phyloP scores from a whole-genome alignment of 805 yeast species.

The Kluyveromyces starmeri region DNA sequence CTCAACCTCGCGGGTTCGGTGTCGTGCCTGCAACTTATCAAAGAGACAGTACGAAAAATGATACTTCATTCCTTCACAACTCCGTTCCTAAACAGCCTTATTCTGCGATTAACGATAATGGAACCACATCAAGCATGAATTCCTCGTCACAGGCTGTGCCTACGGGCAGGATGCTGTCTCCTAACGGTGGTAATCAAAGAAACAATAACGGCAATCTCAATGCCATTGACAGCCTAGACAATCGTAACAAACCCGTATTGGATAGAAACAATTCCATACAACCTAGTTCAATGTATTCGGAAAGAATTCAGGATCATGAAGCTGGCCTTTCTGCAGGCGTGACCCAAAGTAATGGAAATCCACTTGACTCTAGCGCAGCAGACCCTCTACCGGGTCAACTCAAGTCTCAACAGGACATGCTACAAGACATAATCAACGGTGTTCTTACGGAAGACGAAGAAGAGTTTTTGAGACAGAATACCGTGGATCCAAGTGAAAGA shows the following conservation, averaged over 20 bases:
- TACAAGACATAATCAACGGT: conserved; percentile 21
- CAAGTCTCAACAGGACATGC: conserved; percentile 11
- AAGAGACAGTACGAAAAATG: neutral
- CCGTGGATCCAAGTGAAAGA: conserved; percentile 14
- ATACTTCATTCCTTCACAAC: neutral
- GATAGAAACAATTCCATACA: too few relatives aligned
- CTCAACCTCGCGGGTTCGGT: too few relatives aligned
- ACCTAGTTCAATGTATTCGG: neutral
- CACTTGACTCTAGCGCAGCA: too few relatives aligned
- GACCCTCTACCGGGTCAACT: too few relatives aligned
- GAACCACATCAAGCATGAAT: neutral
- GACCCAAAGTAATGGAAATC: too few relatives aligned
- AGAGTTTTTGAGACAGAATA: conserved; percentile 13
- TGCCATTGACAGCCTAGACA: too few relatives aligned
- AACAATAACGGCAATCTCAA: too few relatives aligned
- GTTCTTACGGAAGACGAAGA: conserved; percentile 12
- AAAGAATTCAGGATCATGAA: neutral
- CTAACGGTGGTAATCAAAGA: too few relatives aligned
- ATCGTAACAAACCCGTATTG: too few relatives aligned
- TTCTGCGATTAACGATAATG: conserved; percentile 1
- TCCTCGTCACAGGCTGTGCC: neutral
- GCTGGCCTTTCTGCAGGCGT: neutral
- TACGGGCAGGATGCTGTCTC: conserved; percentile 1
- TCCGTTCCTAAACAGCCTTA: conserved; percentile 1
- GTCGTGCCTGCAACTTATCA: too few relatives aligned